phyloP scores from a whole-genome alignment of 768 basidiomycete species.

The Cystofilobasidium bisporidii region DNA sequence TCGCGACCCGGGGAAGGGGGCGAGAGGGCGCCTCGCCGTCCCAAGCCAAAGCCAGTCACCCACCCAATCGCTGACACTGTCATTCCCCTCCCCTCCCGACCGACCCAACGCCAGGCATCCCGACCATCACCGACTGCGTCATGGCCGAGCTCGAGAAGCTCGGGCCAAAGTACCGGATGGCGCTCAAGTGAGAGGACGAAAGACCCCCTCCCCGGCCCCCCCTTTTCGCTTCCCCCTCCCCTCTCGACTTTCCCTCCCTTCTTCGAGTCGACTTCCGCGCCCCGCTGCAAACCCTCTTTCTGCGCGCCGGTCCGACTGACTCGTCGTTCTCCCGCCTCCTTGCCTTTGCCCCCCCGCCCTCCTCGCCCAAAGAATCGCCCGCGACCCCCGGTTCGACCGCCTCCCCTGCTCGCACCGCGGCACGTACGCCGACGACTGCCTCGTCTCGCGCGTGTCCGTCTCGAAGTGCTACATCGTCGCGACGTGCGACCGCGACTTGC shows the following conservation, averaged over 20 bases:
- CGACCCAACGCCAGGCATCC: slow-evolving; percentile 59
- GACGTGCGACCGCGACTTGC: slow-evolving; percentile 90
- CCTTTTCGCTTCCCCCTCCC: no score
- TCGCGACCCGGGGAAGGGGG: no score
- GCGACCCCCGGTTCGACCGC: slow-evolving; percentile 93
- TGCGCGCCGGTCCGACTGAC: no score
- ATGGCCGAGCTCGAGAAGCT: slow-evolving; percentile 97
- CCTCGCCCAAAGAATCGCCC: slow-evolving; percentile 63
- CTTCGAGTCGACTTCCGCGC: no score
- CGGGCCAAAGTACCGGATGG: slow-evolving; percentile 87
- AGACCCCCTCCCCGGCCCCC: no score
- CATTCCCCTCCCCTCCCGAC: no score
- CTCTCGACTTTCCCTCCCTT: no score
- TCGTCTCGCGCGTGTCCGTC: slow-evolving; percentile 87
- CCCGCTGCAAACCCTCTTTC: no score
- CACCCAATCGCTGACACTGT: no score
- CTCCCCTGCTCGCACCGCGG: slow-evolving; percentile 83
- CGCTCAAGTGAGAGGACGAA: slow-evolving; percentile 77
- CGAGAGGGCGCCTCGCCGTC: no score
- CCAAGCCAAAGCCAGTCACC: no score
- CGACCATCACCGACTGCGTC: slow-evolving; percentile 98
- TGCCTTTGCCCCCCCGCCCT: slow-evolving; percentile 26
- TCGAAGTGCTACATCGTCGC: slow-evolving; percentile 97
- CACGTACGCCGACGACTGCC: slow-evolving; percentile 98
- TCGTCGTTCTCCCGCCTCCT: neutral